Base-by-base conservation (phyloP, 139 green algal genomes). In the Coelastrella sp. region DNA sequence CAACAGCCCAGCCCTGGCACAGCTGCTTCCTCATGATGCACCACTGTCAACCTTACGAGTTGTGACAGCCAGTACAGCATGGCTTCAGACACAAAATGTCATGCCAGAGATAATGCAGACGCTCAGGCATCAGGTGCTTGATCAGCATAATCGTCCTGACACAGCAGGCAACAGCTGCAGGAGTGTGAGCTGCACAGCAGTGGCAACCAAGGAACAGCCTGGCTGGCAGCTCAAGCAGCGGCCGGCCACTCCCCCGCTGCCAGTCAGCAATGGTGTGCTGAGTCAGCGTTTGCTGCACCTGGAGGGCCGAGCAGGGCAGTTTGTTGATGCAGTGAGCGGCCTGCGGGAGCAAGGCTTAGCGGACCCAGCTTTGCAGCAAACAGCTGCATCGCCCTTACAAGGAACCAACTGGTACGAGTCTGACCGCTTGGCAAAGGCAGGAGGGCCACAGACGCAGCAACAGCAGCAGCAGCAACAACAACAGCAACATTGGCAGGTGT, bases 41-140 rank as follows among this genome's bases (percentile, higher is more conserved):
- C 91, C 91, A 11, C 82, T 93, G 74, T 92, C 87, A 71, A 93
- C 91, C 8, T 61, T 93, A 19, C 80, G 91, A 4, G 81, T 93
- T 58, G 81, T 93, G 10, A 92, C 91, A 32, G 87, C 80, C 8
- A 80, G 59, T 14, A 65, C 59, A 11, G 65, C 68, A 6, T 90
- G 91, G 87, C 83, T 93, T 4, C 59, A 86, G 58, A 22, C 11
- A 32, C 73, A 76, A 54, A 8, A 77, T 13, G 61, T 10, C 47
- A 79, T n/a, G 7, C 3, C 19, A 22, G 56, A 60, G n/a, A 68
- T 56, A 32, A 20, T 5, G 54, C 68, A 89, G 32, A 57, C 60
- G 19, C 83, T 81, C 66, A 57, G 78, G 68, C 83, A 89, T 47
- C 83, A 80, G 4, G 14, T 54, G 56, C 56, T 73, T 4, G 71